Evolutionary conservation across 2,329 filamentous ascomycete species (phyloP).

Genomic region (Amphichorda felina): DNA sequence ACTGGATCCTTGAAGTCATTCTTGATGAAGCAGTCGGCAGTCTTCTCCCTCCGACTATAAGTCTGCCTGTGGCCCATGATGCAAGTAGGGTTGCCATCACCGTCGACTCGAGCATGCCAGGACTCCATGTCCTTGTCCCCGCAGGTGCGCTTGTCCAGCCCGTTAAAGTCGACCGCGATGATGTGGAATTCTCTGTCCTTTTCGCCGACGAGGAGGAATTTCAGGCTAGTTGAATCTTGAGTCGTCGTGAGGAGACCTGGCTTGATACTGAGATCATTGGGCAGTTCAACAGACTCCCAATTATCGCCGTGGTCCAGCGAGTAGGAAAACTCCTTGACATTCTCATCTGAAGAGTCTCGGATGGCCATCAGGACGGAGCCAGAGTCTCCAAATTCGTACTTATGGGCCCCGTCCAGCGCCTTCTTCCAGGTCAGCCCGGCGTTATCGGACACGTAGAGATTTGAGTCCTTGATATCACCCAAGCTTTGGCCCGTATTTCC

Average conservation of each 20-base stretch:
- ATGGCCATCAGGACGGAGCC: constrained; percentile 82
- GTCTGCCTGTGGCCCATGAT: constrained; percentile 94
- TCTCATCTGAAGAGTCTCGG: constrained; percentile 55
- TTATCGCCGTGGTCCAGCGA: constrained; percentile 82
- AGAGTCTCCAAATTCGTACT: constrained; percentile 92
- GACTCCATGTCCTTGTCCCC: constrained; percentile 68
- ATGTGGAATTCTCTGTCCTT: constrained; percentile 46
- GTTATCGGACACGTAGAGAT: constrained; percentile 82
- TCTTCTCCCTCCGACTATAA: constrained; percentile 74
- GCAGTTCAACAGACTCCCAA: constrained; percentile 64
- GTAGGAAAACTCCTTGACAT: constrained; percentile 50
- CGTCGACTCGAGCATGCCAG: constrained; percentile 76
- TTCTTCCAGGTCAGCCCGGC: constrained; percentile 77
- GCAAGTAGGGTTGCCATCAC: constrained; percentile 71
- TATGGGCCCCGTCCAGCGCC: constrained; percentile 69
- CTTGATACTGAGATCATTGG: constrained; percentile 52
- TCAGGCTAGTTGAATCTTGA: constrained; percentile 83
- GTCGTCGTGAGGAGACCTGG: constrained; percentile 75
- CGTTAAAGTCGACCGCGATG: constrained; percentile 73
- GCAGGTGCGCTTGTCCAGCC: constrained; percentile 71
- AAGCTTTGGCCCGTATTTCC: constrained; percentile 78
- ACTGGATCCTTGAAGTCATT: constrained; percentile 71
- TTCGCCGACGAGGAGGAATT: constrained; percentile 70
- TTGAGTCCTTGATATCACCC: constrained; percentile 57
- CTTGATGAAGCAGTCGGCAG: constrained; percentile 81